A percentile compares a stretch with the other conserved stretches of the same genome.
Conservation (phyloP, 176 grass and related monocot genomes). For the Bolboschoenus planiculmis region DNA sequence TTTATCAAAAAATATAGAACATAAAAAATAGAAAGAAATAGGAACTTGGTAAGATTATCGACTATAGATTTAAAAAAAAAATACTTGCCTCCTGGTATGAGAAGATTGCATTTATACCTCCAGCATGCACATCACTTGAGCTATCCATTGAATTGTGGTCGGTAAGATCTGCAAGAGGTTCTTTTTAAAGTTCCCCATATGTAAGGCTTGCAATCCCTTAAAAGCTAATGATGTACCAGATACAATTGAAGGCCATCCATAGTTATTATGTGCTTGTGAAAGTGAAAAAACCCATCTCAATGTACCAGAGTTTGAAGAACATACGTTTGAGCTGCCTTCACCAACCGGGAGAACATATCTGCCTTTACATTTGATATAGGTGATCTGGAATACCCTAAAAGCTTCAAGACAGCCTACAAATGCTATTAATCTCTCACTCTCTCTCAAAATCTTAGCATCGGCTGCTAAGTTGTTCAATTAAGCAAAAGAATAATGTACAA, state of each 20-base stretch:
- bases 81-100: conserved; percentile 21
- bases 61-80: conserved; percentile 8
- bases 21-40: neutral
- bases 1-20: neutral
- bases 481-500: too few relatives aligned
- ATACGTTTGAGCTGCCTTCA: neutral
- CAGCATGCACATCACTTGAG: conserved; percentile 13
- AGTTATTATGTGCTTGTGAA: neutral
- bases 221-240: neutral
- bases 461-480: neutral
- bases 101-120: neutral
- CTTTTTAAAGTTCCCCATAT: neutral
- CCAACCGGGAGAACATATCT: neutral
- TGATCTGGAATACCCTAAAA: neutral
- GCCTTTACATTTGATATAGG: neutral
- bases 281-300: neutral
- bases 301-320: neutral
- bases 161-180: neutral
- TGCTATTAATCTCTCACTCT: neutral
- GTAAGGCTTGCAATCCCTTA: neutral
- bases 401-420: conserved; percentile 6
- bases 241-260: neutral
- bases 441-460: neutral
- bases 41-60: neutral
- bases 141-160: neutral